Evolutionary conservation across 441 rosid species (phyloP).

Genomic region (Bocquillonia castaneifolia): DNA sequence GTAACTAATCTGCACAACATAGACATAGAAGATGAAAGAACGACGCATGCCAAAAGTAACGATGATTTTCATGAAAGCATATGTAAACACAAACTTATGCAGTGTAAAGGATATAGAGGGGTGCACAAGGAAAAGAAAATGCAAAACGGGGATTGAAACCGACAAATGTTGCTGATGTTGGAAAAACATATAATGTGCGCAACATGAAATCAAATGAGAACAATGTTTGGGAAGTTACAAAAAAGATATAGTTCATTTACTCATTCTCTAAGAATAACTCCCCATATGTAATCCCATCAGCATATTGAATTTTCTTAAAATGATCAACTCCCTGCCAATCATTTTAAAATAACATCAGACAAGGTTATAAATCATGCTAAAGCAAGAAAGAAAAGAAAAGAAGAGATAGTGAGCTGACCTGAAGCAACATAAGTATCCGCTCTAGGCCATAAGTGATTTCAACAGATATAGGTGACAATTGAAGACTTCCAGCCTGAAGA

Average conservation of each 20-base stretch:
- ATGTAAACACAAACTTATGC: neutral
- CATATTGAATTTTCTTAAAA: slow-evolving; percentile 87
- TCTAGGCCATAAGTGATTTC: slow-evolving; percentile 98
- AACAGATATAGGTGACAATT: slow-evolving; percentile 82
- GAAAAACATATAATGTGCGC: neutral
- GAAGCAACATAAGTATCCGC: slow-evolving; percentile 95
- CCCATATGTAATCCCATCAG: slow-evolving; percentile 92
- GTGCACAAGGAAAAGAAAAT: neutral
- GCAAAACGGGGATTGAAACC: slow-evolving; percentile 2
- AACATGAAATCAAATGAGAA: slow-evolving; percentile 9
- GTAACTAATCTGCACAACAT: slow-evolving; percentile 1
- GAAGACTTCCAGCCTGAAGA: slow-evolving; percentile 88
- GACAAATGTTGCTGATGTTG: neutral
- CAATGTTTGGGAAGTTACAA: neutral
- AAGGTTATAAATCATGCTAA: slow-evolving; percentile 21
- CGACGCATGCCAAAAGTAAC: neutral
- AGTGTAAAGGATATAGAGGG: neutral
- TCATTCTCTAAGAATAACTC: slow-evolving; percentile 94
- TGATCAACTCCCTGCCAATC: slow-evolving; percentile 83
- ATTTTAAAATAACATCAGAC: slow-evolving; percentile 29
- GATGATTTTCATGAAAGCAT: neutral
- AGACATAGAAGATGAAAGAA: neutral
- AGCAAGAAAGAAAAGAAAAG: slow-evolving; percentile 17
- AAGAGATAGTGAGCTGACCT: slow-evolving; percentile 39
- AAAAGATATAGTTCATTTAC: slow-evolving; percentile 39